phyloP scores from a whole-genome alignment of 257 asterid genomes.

The Paulownia fortunei region DNA sequence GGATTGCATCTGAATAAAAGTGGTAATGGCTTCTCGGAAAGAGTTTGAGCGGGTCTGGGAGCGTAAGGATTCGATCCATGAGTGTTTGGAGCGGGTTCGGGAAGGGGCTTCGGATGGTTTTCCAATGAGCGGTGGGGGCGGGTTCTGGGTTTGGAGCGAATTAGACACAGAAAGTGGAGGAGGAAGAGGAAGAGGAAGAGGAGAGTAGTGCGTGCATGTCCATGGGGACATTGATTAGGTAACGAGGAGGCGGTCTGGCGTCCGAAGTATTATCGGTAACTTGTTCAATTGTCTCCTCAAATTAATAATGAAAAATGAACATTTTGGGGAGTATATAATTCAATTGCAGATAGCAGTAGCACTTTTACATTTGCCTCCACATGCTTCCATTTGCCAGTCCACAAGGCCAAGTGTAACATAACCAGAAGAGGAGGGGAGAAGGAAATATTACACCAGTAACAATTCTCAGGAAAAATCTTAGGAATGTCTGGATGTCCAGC shows the following conservation, averaged over 20 bases:
- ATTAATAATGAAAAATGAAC: not conserved
- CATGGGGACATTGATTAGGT: slow-evolving; percentile 42
- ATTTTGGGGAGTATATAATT: too few relatives aligned
- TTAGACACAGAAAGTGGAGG: slow-evolving; percentile 28
- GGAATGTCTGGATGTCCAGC: too few relatives aligned
- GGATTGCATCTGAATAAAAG: slow-evolving; percentile 62
- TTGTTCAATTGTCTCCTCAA: not conserved
- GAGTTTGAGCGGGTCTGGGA: slow-evolving; percentile 58
- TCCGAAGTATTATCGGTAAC: not conserved
- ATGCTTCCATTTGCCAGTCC: too few relatives aligned
- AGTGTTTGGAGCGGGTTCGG: slow-evolving; percentile 44
- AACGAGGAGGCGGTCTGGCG: not conserved
- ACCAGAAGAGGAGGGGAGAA: too few relatives aligned
- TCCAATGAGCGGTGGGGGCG: slow-evolving; percentile 20
- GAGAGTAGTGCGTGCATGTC: slow-evolving; percentile 33
- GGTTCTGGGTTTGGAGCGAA: slow-evolving; percentile 36
- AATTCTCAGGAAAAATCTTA: too few relatives aligned
- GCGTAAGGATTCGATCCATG: slow-evolving; percentile 75
- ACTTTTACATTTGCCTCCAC: too few relatives aligned
- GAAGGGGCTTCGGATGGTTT: slow-evolving; percentile 37
- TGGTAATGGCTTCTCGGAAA: slow-evolving; percentile 65
- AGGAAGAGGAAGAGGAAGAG: slow-evolving; percentile 30
- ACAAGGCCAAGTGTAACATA: too few relatives aligned
- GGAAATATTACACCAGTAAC: too few relatives aligned
- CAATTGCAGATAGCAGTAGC: too few relatives aligned